Conservation (phyloP, 106 monocot species). For the Dendrobium huoshanense region DNA sequence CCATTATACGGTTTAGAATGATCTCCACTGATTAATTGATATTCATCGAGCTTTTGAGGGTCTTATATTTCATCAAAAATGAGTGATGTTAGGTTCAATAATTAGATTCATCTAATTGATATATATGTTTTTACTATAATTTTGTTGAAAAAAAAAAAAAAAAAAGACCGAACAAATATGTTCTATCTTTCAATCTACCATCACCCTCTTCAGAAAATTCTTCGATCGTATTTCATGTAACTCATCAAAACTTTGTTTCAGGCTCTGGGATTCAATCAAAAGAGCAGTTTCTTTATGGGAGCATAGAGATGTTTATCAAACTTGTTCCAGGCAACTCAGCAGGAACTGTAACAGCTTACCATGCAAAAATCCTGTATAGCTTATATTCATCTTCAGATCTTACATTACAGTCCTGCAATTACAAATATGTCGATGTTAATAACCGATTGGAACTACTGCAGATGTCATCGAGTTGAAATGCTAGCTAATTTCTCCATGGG, state of each 20-base stretch:
- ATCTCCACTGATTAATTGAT: too few relatives aligned
- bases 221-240: too few relatives aligned
- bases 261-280: constrained; percentile 31
- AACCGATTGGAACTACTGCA: background rate
- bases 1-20: too few relatives aligned
- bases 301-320: constrained; percentile 40
- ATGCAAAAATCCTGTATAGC: constrained; percentile 15
- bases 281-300: constrained; percentile 34
- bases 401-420: background rate
- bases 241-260: background rate
- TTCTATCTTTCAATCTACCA: too few relatives aligned
- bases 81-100: too few relatives aligned
- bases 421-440: background rate
- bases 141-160: too few relatives aligned
- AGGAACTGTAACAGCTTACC: constrained; percentile 59
- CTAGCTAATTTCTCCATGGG: background rate
- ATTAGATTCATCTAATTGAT: too few relatives aligned
- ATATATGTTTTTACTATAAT: too few relatives aligned
- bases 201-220: too few relatives aligned
- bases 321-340: constrained; percentile 56
- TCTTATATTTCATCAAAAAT: too few relatives aligned
- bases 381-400: background rate
- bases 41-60: too few relatives aligned
- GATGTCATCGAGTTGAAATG: constrained; percentile 16
- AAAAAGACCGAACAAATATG: too few relatives aligned